Evolutionary conservation across 192 early-diverging fungal genomes (phyloP).

Genomic region (Radiomyces spectabilis): DNA sequence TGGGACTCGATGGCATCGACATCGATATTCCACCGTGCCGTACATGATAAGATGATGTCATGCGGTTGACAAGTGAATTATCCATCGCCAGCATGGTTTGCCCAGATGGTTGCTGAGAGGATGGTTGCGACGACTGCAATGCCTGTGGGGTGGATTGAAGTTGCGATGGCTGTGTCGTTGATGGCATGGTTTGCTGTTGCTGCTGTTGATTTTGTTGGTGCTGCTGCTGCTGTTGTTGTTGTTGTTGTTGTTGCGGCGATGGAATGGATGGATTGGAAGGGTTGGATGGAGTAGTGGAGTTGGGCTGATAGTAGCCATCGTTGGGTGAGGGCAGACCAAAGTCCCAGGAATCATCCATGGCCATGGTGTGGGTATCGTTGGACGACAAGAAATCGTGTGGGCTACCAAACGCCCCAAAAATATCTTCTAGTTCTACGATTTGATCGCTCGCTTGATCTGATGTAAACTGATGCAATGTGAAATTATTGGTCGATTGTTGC

Average conservation of each 20-base stretch:
- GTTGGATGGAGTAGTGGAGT: too few relatives aligned
- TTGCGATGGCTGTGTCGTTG: constrained; percentile 5
- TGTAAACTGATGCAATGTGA: constrained; percentile 32
- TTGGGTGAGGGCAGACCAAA: too few relatives aligned
- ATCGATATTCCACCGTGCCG: too few relatives aligned
- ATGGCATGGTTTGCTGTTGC: constrained; percentile 1
- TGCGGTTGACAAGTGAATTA: too few relatives aligned
- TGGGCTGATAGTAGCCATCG: constrained; percentile 7
- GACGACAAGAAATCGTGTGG: too few relatives aligned
- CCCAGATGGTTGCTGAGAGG: not conserved
- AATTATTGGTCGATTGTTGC: constrained; percentile 17
- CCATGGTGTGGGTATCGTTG: too few relatives aligned
- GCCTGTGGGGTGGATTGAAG: not conserved
- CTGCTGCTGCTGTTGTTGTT: constrained; percentile 8
- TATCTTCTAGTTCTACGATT: constrained; percentile 28
- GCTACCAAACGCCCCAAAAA: constrained; percentile 15
- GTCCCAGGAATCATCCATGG: too few relatives aligned
- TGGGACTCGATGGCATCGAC: not conserved
- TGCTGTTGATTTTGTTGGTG: constrained; percentile 1
- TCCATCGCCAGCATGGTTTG: too few relatives aligned
- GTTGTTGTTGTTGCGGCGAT: too few relatives aligned
- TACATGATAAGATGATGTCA: too few relatives aligned
- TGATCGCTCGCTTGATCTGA: constrained; percentile 35
- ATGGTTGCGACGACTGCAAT: not conserved
- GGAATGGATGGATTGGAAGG: too few relatives aligned